Percentiles rank a stretch among this genome's conserved stretches.
Conservation (phyloP, 2,329 filamentous ascomycete genomes). For the Aspergillus sp. region DNA sequence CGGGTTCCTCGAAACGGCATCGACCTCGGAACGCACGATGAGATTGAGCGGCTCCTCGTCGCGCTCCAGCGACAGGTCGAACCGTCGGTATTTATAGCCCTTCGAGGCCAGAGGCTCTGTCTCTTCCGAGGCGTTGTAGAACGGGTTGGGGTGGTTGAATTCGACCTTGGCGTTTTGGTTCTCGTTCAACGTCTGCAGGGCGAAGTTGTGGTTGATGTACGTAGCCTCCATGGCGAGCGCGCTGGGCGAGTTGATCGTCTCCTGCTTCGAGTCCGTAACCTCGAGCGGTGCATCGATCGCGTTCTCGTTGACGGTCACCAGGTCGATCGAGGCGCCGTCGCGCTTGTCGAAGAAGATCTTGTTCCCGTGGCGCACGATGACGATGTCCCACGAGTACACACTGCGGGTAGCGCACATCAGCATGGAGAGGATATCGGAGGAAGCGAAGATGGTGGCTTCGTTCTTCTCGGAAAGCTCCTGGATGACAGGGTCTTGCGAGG, state of each 20-base stretch:
- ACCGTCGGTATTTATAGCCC: conserved; percentile 95
- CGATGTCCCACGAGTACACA: conserved; percentile 96
- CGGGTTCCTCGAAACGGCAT: conserved; percentile 91
- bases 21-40: conserved; percentile 87
- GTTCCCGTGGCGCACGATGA: conserved; percentile 85
- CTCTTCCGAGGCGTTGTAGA: conserved; percentile 91
- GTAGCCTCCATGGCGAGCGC: conserved; percentile 94
- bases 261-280: conserved; percentile 75
- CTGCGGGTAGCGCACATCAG: conserved; percentile 97
- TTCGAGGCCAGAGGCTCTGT: conserved; percentile 90
- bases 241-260: conserved; percentile 85
- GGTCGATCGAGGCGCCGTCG: conserved; percentile 85
- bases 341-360: conserved; percentile 99
- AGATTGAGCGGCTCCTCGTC: conserved; percentile 91
- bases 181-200: conserved; percentile 87
- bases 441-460: conserved; percentile 93
- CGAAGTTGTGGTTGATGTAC: conserved; percentile 99
- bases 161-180: conserved; percentile 66
- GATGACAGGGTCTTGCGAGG: conserved; percentile 89
- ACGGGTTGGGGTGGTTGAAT: conserved; percentile 85
- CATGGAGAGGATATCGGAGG: conserved; percentile 95
- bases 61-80: conserved; percentile 83
- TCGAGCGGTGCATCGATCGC: conserved; percentile 90
- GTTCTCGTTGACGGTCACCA: conserved; percentile 99
- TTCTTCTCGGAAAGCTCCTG: conserved; percentile 94